Evolutionary conservation across 1,284 basidiomycete genomes (phyloP).

Genomic region (Testicularia cyperi): DNA sequence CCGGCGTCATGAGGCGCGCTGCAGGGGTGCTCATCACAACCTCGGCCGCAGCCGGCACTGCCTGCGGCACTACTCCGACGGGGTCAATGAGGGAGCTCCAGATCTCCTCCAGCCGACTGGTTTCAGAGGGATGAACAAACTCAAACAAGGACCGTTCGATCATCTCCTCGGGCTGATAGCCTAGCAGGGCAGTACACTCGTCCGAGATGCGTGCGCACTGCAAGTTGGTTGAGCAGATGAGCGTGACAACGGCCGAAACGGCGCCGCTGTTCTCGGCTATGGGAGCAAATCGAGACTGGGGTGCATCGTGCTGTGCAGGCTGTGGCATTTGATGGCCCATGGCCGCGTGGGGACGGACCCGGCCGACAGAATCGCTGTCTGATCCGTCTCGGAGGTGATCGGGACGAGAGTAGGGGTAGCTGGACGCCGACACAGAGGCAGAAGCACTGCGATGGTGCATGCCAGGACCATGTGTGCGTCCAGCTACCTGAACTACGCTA

Average conservation of each 20-base stretch:
- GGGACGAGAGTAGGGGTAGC: slow-evolving; percentile 37
- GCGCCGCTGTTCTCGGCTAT: no score
- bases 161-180: slow-evolving; percentile 35
- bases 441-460: slow-evolving; percentile 27
- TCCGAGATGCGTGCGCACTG: slow-evolving; percentile 43
- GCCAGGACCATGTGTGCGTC: slow-evolving; percentile 16
- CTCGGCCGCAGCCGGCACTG: slow-evolving; percentile 27
- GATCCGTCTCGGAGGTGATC: slow-evolving; percentile 15
- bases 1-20: slow-evolving; percentile 36
- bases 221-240: slow-evolving; percentile 47
- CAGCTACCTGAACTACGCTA: slow-evolving; percentile 18
- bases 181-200: slow-evolving; percentile 33
- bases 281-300: no score
- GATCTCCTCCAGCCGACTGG: slow-evolving; percentile 24
- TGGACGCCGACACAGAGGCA: slow-evolving; percentile 37
- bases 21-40: slow-evolving; percentile 29
- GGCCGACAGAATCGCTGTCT: slow-evolving; percentile 2
- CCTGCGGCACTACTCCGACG: slow-evolving; percentile 34
- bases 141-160: slow-evolving; percentile 37
- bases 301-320: slow-evolving; percentile 1
- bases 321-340: no score
- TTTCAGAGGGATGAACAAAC: slow-evolving; percentile 43
- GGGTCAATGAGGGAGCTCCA: slow-evolving; percentile 42
- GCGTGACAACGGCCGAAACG: slow-evolving; percentile 32
- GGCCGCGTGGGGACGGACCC: no score